phyloP scores from a whole-genome alignment of 139 green algal species.

The Chlamydomonas applanata region DNA sequence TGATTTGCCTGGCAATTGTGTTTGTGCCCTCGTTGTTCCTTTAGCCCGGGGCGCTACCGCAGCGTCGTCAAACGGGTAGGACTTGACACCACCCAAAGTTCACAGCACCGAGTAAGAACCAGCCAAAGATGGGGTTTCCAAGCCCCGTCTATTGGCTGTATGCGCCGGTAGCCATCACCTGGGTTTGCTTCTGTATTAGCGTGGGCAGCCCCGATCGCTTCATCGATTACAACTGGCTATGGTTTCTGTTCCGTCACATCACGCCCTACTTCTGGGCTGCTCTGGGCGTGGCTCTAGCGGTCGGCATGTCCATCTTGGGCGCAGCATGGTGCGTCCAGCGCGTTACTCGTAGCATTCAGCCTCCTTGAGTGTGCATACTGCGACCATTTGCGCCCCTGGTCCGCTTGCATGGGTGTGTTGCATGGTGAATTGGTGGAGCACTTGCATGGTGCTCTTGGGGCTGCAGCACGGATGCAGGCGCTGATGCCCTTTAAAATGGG shows the following conservation, averaged over 20 bases:
- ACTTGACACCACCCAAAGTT: too few species aligned
- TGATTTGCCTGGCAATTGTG: too few species aligned
- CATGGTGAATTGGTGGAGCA: background rate
- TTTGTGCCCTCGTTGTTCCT: too few species aligned
- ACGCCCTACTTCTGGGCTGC: constrained; percentile 90
- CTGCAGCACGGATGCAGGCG: background rate
- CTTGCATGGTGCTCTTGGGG: background rate
- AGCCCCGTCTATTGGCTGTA: constrained; percentile 24
- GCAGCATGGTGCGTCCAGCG: constrained; percentile 83
- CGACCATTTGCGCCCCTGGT: too few species aligned
- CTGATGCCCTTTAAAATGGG: background rate
- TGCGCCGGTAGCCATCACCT: constrained; percentile 32
- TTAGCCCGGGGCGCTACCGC: too few species aligned
- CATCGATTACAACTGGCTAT: constrained; percentile 81
- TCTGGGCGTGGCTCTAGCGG: constrained; percentile 82
- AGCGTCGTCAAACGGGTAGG: too few species aligned
- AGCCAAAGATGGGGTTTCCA: background rate
- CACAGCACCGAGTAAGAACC: too few species aligned
- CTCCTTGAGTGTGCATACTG: too few species aligned
- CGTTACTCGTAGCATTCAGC: background rate
- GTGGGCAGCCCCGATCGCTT: constrained; percentile 52
- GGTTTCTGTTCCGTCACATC: constrained; percentile 83
- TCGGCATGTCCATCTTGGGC: constrained; percentile 91
- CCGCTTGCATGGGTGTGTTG: too few species aligned
- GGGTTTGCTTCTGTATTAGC: constrained; percentile 48